Base-by-base conservation (phyloP, 495 filamentous ascomycete species). In the Penicillium herquei region DNA sequence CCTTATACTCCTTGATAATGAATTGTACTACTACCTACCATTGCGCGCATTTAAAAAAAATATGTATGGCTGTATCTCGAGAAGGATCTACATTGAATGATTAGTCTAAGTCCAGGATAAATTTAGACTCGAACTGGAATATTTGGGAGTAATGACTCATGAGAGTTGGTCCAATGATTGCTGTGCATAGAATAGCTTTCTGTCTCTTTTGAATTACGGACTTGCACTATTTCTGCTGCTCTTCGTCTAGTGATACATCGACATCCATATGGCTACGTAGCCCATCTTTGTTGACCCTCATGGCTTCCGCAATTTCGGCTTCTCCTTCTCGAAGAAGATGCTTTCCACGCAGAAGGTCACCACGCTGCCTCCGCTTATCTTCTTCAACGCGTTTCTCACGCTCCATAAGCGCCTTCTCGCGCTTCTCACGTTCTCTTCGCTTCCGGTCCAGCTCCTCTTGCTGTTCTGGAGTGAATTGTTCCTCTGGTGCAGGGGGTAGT, bases 381-480 rank as follows among this genome's bases (percentile, higher is more conserved):
- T 90, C 88, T 30, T 85, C 78, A 2, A 94, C 90, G 35, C 76
- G 73, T 58, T 80, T 81, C 67, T 93, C 86, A 21, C 92, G 77
- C 56, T 92, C 88, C 45, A 82, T 81, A 45, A 96, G 68, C 3
- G 92, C 92, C 61, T 78, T 85, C 62, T 93, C 88, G 33, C 90
- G 78, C 68, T 83, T 83, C 51, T 83, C 78, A 6, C 84, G 73
- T 41, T 92, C 88, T 30, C 81, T 73, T 30, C 78, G 78, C 56
- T 84, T 85, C 58, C 82, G 86, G 45, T 76, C 78, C 7, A 74
- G 71, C 34, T 85, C 84, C 47, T 83, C 83, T 52, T 82, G 79
- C 51, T 88, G 84, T 53, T 85, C 81, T 2, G 70, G 68, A 13
- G 77, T 74, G 44, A 78, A 59, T n/a, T 70, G 70, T 18, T 75